Evolutionary conservation across 805 yeast species (phyloP), one percentile per base, ranked within the genome.

Genomic region (Zygosaccharomyces bisporus): DNA sequence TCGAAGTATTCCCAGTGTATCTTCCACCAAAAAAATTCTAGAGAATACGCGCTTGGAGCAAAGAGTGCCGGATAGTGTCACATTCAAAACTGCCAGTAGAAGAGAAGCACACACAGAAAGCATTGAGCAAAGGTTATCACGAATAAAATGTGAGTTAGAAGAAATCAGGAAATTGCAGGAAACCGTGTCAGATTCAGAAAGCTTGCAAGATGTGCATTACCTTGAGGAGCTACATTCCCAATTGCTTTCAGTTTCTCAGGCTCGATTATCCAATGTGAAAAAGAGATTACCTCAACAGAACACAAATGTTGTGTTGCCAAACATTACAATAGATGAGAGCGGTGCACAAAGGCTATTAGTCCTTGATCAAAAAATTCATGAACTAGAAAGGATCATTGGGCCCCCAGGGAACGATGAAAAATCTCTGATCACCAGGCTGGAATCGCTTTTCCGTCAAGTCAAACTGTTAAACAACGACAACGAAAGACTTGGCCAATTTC

Each of bases 371-470:
- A 58, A 54, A 21, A 34, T 63, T 3, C 23, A 47, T 13, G 46
- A 47, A n/a, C 29, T 66, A 12, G 60, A 57, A 21, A 46, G 45
- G 3, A 30, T 43, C 4, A 39, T 60, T 4, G 54, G 54, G 6
- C 24, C n/a, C 6, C 25, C 32, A 24, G 29, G 29, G n/a, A 37
- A 29, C 12, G n/a, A 43, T 33, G n/a, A 51, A 57, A 4, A 39
- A 25, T 37, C 45, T 1, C 23, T 64, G 3, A 59, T 55, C 10
- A 42, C 62, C 7, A 52, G 52, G 6, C 50, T 67, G 5, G 64
- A 67, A 34, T 61, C 58, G 12, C 41, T 67, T 0, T 60, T 55
- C 42, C 47, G 67, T 23, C 60, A 58, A 35, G 46, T 61, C 24
- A 54, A 57, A 30, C 51, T 67, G 1, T 27, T 67, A 4, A 44